Base-by-base conservation (phyloP, 495 filamentous ascomycete species). In the Aspergillus taichungensis region DNA sequence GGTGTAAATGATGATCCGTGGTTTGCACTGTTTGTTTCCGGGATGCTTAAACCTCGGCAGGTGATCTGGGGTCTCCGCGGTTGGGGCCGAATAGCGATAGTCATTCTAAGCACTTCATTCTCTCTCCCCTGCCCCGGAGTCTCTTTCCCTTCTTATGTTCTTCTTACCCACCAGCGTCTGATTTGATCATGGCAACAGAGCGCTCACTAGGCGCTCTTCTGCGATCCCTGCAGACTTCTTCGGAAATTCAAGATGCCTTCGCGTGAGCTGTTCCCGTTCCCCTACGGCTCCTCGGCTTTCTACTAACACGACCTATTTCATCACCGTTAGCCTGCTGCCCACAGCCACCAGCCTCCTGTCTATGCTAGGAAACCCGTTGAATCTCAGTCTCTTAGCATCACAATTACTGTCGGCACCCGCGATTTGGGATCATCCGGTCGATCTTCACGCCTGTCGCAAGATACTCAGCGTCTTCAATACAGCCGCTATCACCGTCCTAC, bases 391-490 rank as follows among this genome's bases (percentile, higher is more conserved):
- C 4, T 80, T 98, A 39, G 86, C 89, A 1, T 88, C 87, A n/a
- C 89, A 95, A 47, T 74, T 96, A 31, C 78, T 98, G 14, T 79
- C 78, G 8, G 83, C 90, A 0, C 89, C 86, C 2, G 86, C 91
- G 2, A 78, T 98, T 63, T 98, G 92, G 92, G 68, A 79, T 28
- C 73, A 75, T 31, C 75, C 76, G 7, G 79, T 90, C 49, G 83
- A 82, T 36, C 71, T 98, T 30, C 75, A 77, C 33, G 79, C 82
- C 3, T 79, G 82, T 59, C 77, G 86, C 51, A 82, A 82, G 50
- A 76, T 92, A 51, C 76, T 96, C 50, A 84, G 88, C 59, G 79
- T 94, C 50, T 97, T 87, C 73, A 92, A 94, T 60, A 83, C 84
- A 9, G 87, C 92, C 42, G 80, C 85, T 3, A 76, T 78, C 40